Evolutionary conservation across 805 yeast genomes (phyloP), one percentile per base, ranked within the genome.

Genomic region (Candida pseudofarinosa): DNA sequence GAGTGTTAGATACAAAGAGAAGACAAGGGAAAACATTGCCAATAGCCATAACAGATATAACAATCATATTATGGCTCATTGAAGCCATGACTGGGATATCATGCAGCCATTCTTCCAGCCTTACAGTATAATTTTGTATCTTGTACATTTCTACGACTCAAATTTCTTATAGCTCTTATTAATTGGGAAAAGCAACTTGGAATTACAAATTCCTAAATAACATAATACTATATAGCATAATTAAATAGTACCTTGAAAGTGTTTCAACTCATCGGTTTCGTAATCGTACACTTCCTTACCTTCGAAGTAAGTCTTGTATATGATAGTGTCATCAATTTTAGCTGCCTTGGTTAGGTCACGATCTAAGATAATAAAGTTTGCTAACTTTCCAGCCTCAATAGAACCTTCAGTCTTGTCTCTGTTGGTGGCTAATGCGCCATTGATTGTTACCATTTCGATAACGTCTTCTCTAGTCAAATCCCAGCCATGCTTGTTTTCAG

Each of bases 401-500:
- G 48, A 40, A 12, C 59, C 59, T 38, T 55, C 59, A 10, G 34
- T 19, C 4, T 33, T 36, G 14, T 54, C 58, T 42, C 54, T 49
- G 12, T 46, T 46, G 33, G 50, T 48, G 23, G 59, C 58, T 14
- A 19, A 43, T 17, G 58, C 59, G 8, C 59, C 58, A 43, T 55
- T 51, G 12, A 55, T 40, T 26, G 59, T 55, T 3, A 54, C 51
- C 39, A 55, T 52, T 26, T 50, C 46, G 23, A 54, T 23, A 10
- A 54, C 45, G 17, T 55, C 58, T 38, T 49, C 45, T 41, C 58
- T 44, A 19, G 51, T 49, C 51, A 55, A 40, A 38, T 55, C 38
- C 58, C 58, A 55, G 32, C 58, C 58, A 34, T 55, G 58, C 39
- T 54, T 55, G 43, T 48, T 46, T 40, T 55, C 59, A 47, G 51